Base-by-base conservation (phyloP, 225 moss, liverwort and hornwort species). In the Asterella californica region DNA sequence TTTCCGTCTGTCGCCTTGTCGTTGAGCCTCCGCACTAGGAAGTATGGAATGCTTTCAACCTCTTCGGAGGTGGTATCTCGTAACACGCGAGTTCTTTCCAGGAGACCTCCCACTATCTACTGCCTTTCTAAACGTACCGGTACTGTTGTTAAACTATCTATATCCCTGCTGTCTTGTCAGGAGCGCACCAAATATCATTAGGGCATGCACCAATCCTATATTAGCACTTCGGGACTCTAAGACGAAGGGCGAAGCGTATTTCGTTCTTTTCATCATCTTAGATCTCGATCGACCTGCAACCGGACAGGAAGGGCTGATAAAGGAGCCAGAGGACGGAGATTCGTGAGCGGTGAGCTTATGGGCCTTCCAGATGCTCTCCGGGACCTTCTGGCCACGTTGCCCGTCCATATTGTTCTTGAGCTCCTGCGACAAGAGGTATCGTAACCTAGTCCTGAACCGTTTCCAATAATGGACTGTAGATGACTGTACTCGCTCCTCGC, bases 401-500 rank as follows among this genome's bases (percentile, higher is more conserved):
- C 87, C 36, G 65, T 66, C 21, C 36, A 60, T 76, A 57, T 82
- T 15, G 66, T 87, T 57, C 48, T 76, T 15, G 84, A 87, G 66
- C 77, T 87, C 19, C 82, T 87, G 47, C 84, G 62, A n/a, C 79
- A 75, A 21, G 72, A 76, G 84, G 87, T 87, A 80, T 10, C 36
- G 32, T 75, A 75, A 75, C 33, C 32, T 75, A 24, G n/a, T 18
- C 53, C 50, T 75, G 12, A 18, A 37, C 17, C 33, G 54, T n/a
- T 33, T 33, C 27, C 52, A 47, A 71, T 71, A 71, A 46, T 47
- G 47, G 37, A 48, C 47, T 71, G 71, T 71, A 4, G 46, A 71
- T 71, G 25, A 46, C 24, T 71, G 46, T 47, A 71, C 42, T 71
- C 25, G 18, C 47, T 47, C n/a, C 47, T 48, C 10, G 47, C 47